These are phyloP conservation scores for Diplodia scrobiculata DNA, from an alignment of 2,329 filamentous ascomycete genomes.

Conservation along the genomic window DNA sequence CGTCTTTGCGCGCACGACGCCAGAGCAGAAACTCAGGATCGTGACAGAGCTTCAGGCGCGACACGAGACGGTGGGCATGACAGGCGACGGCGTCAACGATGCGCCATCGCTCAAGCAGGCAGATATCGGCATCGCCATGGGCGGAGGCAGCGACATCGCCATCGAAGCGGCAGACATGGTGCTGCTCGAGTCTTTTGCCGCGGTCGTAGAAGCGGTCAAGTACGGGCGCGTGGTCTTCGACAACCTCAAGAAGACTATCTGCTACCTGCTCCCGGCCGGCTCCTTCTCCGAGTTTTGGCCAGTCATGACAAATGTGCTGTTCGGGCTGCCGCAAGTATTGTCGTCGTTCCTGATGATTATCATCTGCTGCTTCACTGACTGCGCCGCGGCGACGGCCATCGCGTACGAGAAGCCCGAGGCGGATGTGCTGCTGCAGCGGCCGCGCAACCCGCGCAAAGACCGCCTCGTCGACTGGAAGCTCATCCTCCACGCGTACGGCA, in stretches of 20 bases:
- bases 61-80: constrained; percentile 58
- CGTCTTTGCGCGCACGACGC: constrained; percentile 74
- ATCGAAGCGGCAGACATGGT: constrained; percentile 66
- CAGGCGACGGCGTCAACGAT: constrained; percentile 54
- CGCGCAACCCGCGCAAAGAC: constrained; percentile 68
- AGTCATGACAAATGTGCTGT: constrained; percentile 70
- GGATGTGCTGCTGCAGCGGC: constrained; percentile 69
- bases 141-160: constrained; percentile 61
- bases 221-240: constrained; percentile 78
- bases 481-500: constrained; percentile 70
- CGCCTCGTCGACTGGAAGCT: constrained; percentile 73
- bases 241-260: constrained; percentile 75
- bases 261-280: constrained; percentile 73
- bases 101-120: constrained; percentile 60
- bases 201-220: constrained; percentile 70
- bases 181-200: constrained; percentile 68
- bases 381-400: constrained; percentile 69
- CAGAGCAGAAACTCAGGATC: constrained; percentile 77
- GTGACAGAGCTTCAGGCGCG: constrained; percentile 71
- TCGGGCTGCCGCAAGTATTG: constrained; percentile 72
- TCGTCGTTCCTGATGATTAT: constrained; percentile 70
- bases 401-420: constrained; percentile 77
- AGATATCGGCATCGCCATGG: constrained; percentile 63
- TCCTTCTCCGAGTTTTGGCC: constrained; percentile 75
- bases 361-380: constrained; percentile 72